Evolutionary conservation across 2,329 filamentous ascomycete species (phyloP).

Genomic region (Penicillium griseofulvum): DNA sequence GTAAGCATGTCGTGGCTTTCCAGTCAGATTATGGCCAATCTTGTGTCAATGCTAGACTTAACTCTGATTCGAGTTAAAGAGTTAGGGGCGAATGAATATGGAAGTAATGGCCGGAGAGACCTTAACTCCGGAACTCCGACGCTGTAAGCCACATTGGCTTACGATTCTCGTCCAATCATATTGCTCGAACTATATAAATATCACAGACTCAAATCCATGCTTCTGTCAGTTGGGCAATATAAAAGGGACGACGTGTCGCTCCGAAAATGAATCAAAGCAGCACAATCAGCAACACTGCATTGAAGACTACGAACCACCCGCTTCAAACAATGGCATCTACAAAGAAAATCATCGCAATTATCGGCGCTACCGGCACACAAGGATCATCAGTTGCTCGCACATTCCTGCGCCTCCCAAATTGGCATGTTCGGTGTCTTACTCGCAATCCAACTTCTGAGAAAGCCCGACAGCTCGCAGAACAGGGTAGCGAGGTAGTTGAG

Average conservation of each 20-base stretch:
- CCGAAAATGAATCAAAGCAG: background rate
- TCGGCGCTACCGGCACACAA: slow-evolving; percentile 39
- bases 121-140: slow-evolving; percentile 1
- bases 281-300: background rate
- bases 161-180: slow-evolving; percentile 14
- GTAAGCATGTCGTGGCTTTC: background rate
- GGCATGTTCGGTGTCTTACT: slow-evolving; percentile 34
- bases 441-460: slow-evolving; percentile 25
- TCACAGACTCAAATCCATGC: background rate
- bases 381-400: slow-evolving; percentile 29
- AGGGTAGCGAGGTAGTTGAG: slow-evolving; percentile 31
- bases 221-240: background rate
- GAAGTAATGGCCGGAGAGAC: slow-evolving; percentile 34
- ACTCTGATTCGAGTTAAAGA: background rate
- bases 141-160: slow-evolving; percentile 16
- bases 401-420: slow-evolving; percentile 27
- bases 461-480: slow-evolving; percentile 19
- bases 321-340: slow-evolving; percentile 18
- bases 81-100: background rate
- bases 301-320: background rate
- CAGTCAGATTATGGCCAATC: background rate
- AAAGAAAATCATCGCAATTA: slow-evolving; percentile 41
- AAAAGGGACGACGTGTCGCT: background rate
- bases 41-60: too few relatives aligned
- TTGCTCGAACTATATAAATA: background rate